These are phyloP conservation scores for Nemania sp. DNA, from an alignment of 2,329 filamentous ascomycete genomes.

Conservation along the genomic window DNA sequence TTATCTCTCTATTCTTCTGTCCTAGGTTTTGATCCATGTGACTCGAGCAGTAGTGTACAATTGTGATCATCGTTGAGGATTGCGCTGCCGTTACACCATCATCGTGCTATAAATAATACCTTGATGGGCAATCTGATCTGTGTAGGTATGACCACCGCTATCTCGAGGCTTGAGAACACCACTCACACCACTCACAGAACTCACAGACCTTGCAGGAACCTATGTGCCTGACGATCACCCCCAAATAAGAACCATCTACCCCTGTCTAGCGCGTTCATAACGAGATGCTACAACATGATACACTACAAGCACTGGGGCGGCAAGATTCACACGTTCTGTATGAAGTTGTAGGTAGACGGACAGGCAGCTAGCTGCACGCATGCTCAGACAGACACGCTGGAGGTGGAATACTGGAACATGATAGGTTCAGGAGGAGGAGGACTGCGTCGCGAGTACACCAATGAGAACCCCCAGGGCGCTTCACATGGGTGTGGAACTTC, in stretches of 20 bases:
- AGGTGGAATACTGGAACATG: neutral
- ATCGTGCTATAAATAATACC: constrained; percentile 23
- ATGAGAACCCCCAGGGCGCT: constrained; percentile 5
- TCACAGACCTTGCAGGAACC: constrained; percentile 11
- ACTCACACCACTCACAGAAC: constrained; percentile 1
- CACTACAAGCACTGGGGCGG: neutral
- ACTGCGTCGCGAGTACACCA: constrained; percentile 1
- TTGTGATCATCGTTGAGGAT: constrained; percentile 9
- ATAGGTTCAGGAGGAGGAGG: neutral
- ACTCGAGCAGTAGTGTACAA: neutral
- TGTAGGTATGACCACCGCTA: constrained; percentile 12
- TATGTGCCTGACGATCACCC: constrained; percentile 23
- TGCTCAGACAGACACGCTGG: constrained; percentile 1
- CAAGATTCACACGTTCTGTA: neutral
- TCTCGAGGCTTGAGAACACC: neutral
- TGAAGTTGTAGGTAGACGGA: neutral
- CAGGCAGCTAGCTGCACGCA: neutral
- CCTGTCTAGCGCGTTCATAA: neutral
- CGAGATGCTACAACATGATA: constrained; percentile 1
- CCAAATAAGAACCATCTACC: constrained; percentile 1
- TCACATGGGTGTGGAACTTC: constrained; percentile 11
- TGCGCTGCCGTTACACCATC: constrained; percentile 20
- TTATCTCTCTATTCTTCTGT: neutral
- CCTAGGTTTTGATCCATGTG: neutral
- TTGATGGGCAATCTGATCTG: neutral